Evolutionary conservation across 805 yeast species (phyloP), one percentile per base, ranked within the genome.

Genomic region (Torulaspora indica): DNA sequence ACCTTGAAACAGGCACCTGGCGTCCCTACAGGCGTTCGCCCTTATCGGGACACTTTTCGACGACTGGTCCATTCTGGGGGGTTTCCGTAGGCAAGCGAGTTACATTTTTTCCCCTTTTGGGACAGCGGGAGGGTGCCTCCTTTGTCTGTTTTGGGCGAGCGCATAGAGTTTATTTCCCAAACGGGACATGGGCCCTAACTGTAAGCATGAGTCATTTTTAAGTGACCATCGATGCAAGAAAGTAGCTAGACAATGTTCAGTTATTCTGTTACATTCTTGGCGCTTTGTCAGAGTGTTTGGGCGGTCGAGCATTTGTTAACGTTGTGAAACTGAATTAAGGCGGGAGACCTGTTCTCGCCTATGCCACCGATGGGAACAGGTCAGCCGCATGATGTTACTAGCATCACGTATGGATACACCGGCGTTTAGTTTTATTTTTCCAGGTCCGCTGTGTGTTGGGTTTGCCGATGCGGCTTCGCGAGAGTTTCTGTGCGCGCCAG

Each of bases 401-500:
- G 33, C n/a, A n/a, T 13, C 5, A 13, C 10, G 18, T 12, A 5
- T 8, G 20, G 8, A 17, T 17, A 8, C n/a, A 15, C n/a, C 12
- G 20, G n/a, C 10, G 34, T 31, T 14, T 31, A 9, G 3, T 25
- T 3, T 25, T 25, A 5, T 25, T 25, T 8, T n/a, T n/a, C n/a
- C n/a, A n/a, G n/a, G n/a, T 25, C 10, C 3, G 10, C 3, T 25
- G 28, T 25, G n/a, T 8, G n/a, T 18, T 29, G 6, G 13, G 10
- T 28, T 23, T 13, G 20, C 9, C 7, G 1, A 24, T 23, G 15
- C 27, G 34, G 18, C 23, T 14, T 22, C 22, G 40, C 40, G 40
- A n/a, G 7, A 8, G 17, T 38, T 38, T 38, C 40, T 22, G 24
- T 20, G 34, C 18, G 34, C 40, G 40, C 31, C 40, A 38, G 34